A percentile compares a stretch with the other conserved stretches of the same genome.
phyloP scores from a whole-genome alignment of 2,329 filamentous ascomycete genomes.

The Monosporascus sp. region DNA sequence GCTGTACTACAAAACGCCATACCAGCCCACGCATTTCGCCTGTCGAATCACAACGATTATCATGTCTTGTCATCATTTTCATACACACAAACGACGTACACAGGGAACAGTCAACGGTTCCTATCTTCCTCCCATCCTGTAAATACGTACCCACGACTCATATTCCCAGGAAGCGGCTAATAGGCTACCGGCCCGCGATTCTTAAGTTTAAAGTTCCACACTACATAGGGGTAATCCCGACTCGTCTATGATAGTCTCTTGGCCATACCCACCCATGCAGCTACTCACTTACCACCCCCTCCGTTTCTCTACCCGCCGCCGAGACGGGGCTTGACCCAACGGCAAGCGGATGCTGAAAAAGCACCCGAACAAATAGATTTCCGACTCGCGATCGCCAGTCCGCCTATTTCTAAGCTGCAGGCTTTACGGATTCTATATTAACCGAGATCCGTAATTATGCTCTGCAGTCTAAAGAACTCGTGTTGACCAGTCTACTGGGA shows the following conservation, averaged over 20 bases:
- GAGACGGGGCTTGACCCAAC: too few species aligned
- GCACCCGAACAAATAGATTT: too few species aligned
- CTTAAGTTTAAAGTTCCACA: not conserved
- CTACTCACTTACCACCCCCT: not conserved
- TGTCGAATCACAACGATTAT: not conserved
- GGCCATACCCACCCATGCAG: not conserved
- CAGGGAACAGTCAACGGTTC: not conserved
- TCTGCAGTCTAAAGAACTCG: too few species aligned
- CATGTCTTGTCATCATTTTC: not conserved
- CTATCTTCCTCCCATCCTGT: not conserved
- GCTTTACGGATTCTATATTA: too few species aligned
- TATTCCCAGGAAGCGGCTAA: not conserved
- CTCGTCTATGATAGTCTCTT: not conserved
- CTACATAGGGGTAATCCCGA: too few species aligned
- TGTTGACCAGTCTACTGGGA: too few species aligned
- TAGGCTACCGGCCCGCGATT: not conserved
- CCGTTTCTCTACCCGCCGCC: too few species aligned
- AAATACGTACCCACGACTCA: not conserved
- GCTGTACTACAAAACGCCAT: not conserved
- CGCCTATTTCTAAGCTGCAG: too few species aligned
- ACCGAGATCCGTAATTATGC: too few species aligned
- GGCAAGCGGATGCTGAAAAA: too few species aligned
- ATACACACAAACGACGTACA: not conserved
- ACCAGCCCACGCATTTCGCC: not conserved
- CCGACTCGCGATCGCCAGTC: too few species aligned